Evolutionary conservation across 148 eudicot genomes (phyloP).

Genomic region (Camellia japonica): DNA sequence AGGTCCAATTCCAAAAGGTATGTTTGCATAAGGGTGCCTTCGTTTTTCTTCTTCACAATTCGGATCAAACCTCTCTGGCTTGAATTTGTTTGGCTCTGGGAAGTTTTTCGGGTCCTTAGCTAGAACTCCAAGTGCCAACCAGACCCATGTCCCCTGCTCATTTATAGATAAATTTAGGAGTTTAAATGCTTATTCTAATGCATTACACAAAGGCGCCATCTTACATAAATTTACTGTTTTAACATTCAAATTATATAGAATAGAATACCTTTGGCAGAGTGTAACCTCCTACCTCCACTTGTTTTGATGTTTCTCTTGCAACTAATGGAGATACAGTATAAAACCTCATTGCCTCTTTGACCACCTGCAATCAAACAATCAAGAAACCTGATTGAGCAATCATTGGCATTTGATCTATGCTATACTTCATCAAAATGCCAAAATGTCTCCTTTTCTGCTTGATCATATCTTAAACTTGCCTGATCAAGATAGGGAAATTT

Average conservation of each 20-base stretch:
- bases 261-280: conserved; percentile 65
- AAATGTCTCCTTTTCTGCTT: too few species aligned
- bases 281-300: conserved; percentile 82
- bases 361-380: conserved; percentile 45
- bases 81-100: conserved; percentile 80
- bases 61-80: conserved; percentile 84
- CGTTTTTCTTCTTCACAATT: conserved; percentile 65
- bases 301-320: conserved; percentile 74
- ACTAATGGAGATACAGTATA: conserved; percentile 80
- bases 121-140: conserved; percentile 90
- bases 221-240: too few species aligned
- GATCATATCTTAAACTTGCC: conserved; percentile 29
- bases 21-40: conserved; percentile 94
- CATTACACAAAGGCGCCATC: neutral
- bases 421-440: too few species aligned
- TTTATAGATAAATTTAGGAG: conserved; percentile 1
- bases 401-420: too few species aligned
- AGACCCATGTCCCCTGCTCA: conserved; percentile 90
- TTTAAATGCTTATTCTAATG: neutral
- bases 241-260: too few species aligned
- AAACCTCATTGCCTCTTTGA: conserved; percentile 91
- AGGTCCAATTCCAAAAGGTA: conserved; percentile 94
- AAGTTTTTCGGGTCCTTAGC: conserved; percentile 84
- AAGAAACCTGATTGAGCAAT: neutral
- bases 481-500: conserved; percentile 86